Evolutionary conservation across 371 early-diverging fungal species (phyloP).

Genomic region (Lichtheimia corymbifera): DNA sequence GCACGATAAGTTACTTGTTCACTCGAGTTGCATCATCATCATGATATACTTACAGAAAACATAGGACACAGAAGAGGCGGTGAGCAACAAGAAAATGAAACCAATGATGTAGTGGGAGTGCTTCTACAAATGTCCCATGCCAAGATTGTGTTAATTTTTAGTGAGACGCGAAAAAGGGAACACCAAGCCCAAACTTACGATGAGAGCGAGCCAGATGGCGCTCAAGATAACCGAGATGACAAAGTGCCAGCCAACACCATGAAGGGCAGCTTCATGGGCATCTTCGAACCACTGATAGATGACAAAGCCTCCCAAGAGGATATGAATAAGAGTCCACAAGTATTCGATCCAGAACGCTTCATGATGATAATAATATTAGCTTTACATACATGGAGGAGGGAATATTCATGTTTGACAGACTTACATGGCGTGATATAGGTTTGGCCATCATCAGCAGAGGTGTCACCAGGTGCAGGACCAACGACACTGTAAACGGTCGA

Average conservation of each 20-base stretch:
- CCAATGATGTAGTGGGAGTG: constrained; percentile 43
- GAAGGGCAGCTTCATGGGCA: constrained; percentile 61
- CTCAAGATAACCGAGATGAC: constrained; percentile 60
- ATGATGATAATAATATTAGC: background rate
- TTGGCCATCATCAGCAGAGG: constrained; percentile 26
- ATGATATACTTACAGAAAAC: constrained; percentile 45
- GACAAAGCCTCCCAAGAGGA: constrained; percentile 67
- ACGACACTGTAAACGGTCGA: constrained; percentile 62
- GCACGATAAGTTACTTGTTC: background rate
- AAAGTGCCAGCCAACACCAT: constrained; percentile 72
- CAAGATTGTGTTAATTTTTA: background rate
- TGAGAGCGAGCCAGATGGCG: constrained; percentile 60
- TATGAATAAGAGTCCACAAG: constrained; percentile 67
- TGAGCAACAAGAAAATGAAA: constrained; percentile 48
- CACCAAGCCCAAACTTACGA: constrained; percentile 43
- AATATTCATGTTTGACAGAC: constrained; percentile 3
- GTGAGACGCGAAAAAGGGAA: background rate
- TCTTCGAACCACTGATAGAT: constrained; percentile 65
- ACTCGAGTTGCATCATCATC: background rate
- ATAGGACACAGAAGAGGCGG: constrained; percentile 49
- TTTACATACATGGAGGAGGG: background rate
- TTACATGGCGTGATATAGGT: constrained; percentile 57
- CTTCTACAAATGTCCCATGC: constrained; percentile 20
- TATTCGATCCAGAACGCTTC: constrained; percentile 51
- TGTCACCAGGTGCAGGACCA: constrained; percentile 45